phyloP scores from a whole-genome alignment of 2,329 filamentous ascomycete species.

The Aureobasidium subglaciale region DNA sequence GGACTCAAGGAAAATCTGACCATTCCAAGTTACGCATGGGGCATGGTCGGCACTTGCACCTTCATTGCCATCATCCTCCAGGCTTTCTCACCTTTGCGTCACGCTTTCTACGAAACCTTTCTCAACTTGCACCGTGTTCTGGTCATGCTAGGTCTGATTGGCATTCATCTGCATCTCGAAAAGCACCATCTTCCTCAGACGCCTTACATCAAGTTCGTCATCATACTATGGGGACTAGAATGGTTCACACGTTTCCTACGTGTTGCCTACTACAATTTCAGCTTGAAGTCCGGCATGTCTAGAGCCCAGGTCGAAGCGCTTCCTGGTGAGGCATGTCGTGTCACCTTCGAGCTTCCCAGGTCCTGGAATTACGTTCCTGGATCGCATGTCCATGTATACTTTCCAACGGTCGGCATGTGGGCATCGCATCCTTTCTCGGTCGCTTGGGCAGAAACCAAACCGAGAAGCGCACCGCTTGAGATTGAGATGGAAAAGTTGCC shows the following conservation, averaged over 20 bases:
- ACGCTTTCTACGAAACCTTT: constrained; percentile 97
- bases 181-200: constrained; percentile 61
- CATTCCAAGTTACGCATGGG: constrained; percentile 59
- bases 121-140: constrained; percentile 76
- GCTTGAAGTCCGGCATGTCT: constrained; percentile 41
- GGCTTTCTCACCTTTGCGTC: constrained; percentile 72
- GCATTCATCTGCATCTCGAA: constrained; percentile 72
- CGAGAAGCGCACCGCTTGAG: constrained; percentile 22
- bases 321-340: constrained; percentile 52
- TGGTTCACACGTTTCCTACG: constrained; percentile 42
- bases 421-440: constrained; percentile 45
- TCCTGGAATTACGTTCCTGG: constrained; percentile 48
- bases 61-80: constrained; percentile 62
- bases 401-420: constrained; percentile 41
- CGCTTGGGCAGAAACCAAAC: constrained; percentile 37
- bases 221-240: constrained; percentile 72
- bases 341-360: constrained; percentile 53
- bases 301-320: constrained; percentile 52
- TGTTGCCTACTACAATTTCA: constrained; percentile 49
- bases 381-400: constrained; percentile 54
- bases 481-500: constrained; percentile 30
- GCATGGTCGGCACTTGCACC: constrained; percentile 52
- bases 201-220: constrained; percentile 65
- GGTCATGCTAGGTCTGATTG: constrained; percentile 59
- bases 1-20: constrained; percentile 50